These are phyloP conservation scores for Medicago truncatula DNA, from an alignment of 306 rosid species.

Conservation along the genomic window DNA sequence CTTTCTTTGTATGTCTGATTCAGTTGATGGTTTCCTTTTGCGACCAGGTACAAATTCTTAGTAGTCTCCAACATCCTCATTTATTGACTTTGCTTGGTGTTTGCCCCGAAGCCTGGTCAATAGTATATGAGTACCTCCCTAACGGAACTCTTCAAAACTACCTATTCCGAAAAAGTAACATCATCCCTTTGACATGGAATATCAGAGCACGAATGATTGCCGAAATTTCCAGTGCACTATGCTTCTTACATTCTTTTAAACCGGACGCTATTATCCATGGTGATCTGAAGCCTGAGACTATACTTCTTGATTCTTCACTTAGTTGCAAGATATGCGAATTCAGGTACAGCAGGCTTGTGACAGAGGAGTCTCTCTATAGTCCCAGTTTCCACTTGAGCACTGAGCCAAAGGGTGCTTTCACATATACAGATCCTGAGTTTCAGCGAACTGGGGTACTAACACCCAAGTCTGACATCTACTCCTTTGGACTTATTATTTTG, in stretches of 20 bases:
- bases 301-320: slow-evolving; percentile 70
- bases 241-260: slow-evolving; percentile 85
- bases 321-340: slow-evolving; percentile 86
- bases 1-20: slow-evolving; percentile 26
- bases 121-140: slow-evolving; percentile 79
- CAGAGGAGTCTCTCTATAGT: slow-evolving; percentile 67
- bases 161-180: slow-evolving; percentile 65
- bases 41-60: slow-evolving; percentile 79
- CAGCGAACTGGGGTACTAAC: slow-evolving; percentile 73
- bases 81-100: slow-evolving; percentile 83
- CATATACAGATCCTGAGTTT: slow-evolving; percentile 78
- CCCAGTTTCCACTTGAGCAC: slow-evolving; percentile 60
- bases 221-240: slow-evolving; percentile 85
- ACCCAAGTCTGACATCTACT: slow-evolving; percentile 80
- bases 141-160: slow-evolving; percentile 81
- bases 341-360: slow-evolving; percentile 73
- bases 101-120: slow-evolving; percentile 85
- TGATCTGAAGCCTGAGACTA: slow-evolving; percentile 71
- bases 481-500: slow-evolving; percentile 79
- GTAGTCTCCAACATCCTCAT: slow-evolving; percentile 85
- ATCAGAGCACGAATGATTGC: slow-evolving; percentile 69
- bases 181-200: slow-evolving; percentile 69
- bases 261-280: slow-evolving; percentile 86
- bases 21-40: slow-evolving; percentile 40
- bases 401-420: slow-evolving; percentile 73